Evolutionary conservation across 805 yeast genomes (phyloP).

Genomic region (Teunomyces lycoperdinae): DNA sequence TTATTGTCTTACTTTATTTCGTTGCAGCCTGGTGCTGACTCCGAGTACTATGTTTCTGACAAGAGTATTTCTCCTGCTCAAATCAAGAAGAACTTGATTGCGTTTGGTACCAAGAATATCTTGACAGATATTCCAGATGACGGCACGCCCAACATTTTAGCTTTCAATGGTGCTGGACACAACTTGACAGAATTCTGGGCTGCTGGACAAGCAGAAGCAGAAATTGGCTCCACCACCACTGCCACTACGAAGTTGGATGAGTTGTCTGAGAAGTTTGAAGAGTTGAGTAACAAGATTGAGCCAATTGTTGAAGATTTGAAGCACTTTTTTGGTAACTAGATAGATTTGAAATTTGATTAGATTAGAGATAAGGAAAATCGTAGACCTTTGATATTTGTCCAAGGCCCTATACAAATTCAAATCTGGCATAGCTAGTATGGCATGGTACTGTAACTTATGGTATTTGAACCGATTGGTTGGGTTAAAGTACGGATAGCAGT

Average conservation of each 20-base stretch:
- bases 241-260: background rate
- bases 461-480: no score
- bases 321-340: conserved; percentile 17
- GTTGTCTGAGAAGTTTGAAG: conserved; percentile 19
- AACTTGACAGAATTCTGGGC: conserved; percentile 52
- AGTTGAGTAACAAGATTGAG: conserved; percentile 15
- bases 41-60: conserved; percentile 43
- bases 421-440: no score
- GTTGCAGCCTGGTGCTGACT: conserved; percentile 49
- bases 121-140: conserved; percentile 44
- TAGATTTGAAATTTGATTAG: background rate
- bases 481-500: no score
- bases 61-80: conserved; percentile 49
- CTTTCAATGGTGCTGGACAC: conserved; percentile 60
- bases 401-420: no score
- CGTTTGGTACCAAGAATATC: conserved; percentile 49
- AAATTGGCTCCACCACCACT: no score
- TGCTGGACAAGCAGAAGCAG: conserved; percentile 1
- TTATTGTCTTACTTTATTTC: conserved; percentile 55
- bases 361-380: no score
- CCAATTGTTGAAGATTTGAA: conserved; percentile 19
- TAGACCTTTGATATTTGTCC: no score
- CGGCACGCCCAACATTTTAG: conserved; percentile 56
- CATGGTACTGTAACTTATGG: no score
- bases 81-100: conserved; percentile 51